phyloP scores from a whole-genome alignment of 345 rosid genomes.

The Barbarea vulgaris region DNA sequence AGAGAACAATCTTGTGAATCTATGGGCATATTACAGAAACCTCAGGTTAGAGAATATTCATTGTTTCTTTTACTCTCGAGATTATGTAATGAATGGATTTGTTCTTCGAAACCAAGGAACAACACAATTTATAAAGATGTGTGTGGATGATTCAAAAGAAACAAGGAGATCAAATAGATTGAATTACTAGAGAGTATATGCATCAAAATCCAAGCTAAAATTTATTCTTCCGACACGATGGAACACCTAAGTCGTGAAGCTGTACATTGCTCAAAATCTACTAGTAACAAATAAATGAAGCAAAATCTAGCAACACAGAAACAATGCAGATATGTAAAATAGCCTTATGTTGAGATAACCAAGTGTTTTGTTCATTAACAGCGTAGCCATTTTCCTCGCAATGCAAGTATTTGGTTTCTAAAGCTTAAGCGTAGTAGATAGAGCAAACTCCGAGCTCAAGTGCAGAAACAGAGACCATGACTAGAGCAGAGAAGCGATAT shows the following conservation, averaged over 20 bases:
- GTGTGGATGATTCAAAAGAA: slow-evolving; percentile 17
- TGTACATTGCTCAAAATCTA: slow-evolving; percentile 41
- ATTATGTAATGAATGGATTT: background rate
- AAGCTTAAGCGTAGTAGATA: slow-evolving; percentile 5
- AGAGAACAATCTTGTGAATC: background rate
- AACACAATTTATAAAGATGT: background rate
- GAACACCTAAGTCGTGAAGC: slow-evolving; percentile 18
- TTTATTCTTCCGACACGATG: slow-evolving; percentile 27
- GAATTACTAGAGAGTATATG: slow-evolving; percentile 27
- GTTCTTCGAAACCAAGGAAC: background rate
- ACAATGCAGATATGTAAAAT: slow-evolving; percentile 35
- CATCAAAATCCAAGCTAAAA: slow-evolving; percentile 23
- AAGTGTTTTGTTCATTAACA: slow-evolving; percentile 15
- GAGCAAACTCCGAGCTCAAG: slow-evolving; percentile 19
- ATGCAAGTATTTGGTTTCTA: slow-evolving; percentile 16
- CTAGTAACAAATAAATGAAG: slow-evolving; percentile 38
- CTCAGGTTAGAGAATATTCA: background rate
- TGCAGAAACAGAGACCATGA: background rate
- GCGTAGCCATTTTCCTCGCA: background rate
- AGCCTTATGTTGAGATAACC: slow-evolving; percentile 26
- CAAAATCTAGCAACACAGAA: slow-evolving; percentile 33
- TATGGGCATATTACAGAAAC: background rate
- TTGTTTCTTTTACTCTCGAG: background rate
- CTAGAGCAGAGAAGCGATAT: background rate
- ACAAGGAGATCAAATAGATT: slow-evolving; percentile 16